A percentile compares a stretch with the other conserved stretches of the same genome.
Conservation (phyloP, 352 stramenopile genomes). For the Phytophthora fragariae region DNA sequence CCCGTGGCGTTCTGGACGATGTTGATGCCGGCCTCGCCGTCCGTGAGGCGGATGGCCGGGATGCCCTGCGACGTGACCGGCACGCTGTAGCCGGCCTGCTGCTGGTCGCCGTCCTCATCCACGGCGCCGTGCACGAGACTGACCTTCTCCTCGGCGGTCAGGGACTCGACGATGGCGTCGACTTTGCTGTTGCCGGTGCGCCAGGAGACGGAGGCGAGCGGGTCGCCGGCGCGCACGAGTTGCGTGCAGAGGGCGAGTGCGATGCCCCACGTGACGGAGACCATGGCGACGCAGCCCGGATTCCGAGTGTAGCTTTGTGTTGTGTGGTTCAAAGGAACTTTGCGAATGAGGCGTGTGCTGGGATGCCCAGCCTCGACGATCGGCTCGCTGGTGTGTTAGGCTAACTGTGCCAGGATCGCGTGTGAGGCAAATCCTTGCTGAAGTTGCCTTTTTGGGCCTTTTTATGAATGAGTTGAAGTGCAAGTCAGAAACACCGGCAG, state of each 20-base stretch:
- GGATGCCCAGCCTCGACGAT: too few relatives aligned
- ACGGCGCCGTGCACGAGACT: conserved; percentile 35
- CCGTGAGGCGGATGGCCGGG: conserved; percentile 32
- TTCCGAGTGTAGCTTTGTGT: neutral
- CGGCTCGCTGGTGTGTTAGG: too few relatives aligned
- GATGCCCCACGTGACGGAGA: conserved; percentile 39
- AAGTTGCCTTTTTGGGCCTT: neutral
- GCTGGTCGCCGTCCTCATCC: conserved; percentile 37
- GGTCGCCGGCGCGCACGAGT: conserved; percentile 36
- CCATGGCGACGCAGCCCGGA: conserved; percentile 23
- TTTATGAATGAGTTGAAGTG: neutral
- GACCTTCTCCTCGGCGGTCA: conserved; percentile 42
- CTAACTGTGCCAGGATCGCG: too few relatives aligned
- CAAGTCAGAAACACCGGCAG: too few relatives aligned
- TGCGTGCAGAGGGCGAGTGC: conserved; percentile 30
- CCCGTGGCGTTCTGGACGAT: conserved; percentile 42
- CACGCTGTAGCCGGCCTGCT: conserved; percentile 41
- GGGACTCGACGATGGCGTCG: conserved; percentile 33
- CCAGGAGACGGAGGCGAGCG: conserved; percentile 36
- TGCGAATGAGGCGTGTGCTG: conserved; percentile 22
- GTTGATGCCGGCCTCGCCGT: conserved; percentile 43
- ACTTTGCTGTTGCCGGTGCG: conserved; percentile 42
- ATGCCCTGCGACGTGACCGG: conserved; percentile 34
- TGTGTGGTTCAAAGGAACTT: conserved; percentile 23
- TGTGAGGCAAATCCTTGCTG: neutral